Evolutionary conservation across 331 rosid species (phyloP).

Genomic region (Phaseolus coccineus): DNA sequence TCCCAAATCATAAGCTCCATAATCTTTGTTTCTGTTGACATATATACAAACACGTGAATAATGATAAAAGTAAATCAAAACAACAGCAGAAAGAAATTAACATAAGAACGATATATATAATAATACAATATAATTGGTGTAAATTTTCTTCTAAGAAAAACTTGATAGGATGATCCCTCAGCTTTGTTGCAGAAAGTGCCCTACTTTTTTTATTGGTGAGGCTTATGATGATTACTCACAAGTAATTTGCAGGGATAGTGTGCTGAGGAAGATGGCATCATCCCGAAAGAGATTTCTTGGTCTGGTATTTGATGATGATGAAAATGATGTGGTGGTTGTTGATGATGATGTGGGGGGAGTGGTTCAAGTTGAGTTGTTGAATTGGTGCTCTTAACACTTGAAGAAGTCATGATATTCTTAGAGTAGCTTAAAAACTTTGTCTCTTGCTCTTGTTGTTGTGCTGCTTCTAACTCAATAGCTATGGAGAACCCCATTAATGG

Average conservation of each 20-base stretch:
- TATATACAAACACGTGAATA: neutral
- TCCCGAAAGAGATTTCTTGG: conserved; percentile 67
- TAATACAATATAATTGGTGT: neutral
- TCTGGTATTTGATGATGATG: conserved; percentile 51
- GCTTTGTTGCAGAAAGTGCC: neutral
- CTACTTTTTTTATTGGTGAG: too few species aligned
- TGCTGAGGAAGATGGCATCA: conserved; percentile 76
- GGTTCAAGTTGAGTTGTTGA: conserved; percentile 53
- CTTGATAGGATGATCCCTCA: neutral
- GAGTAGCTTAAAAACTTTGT: conserved; percentile 50
- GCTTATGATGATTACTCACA: conserved; percentile 53
- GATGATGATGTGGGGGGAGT: conserved; percentile 45
- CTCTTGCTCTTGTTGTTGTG: conserved; percentile 41
- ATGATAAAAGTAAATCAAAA: neutral
- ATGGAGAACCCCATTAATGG: conserved; percentile 58
- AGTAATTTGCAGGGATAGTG: conserved; percentile 64
- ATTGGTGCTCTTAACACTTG: conserved; percentile 55
- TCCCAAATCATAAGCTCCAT: conserved; percentile 83
- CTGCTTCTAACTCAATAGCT: conserved; percentile 32
- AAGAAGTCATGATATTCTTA: conserved; percentile 66
- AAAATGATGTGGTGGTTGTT: conserved; percentile 25
- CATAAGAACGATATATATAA: neutral
- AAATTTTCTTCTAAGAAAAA: neutral
- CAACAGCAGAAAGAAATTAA: neutral
- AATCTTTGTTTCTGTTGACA: conserved; percentile 67